Evolutionary conservation across 352 stramenopile species (phyloP), one percentile per base, ranked within the genome.

Genomic region (Albugo laibachii): DNA sequence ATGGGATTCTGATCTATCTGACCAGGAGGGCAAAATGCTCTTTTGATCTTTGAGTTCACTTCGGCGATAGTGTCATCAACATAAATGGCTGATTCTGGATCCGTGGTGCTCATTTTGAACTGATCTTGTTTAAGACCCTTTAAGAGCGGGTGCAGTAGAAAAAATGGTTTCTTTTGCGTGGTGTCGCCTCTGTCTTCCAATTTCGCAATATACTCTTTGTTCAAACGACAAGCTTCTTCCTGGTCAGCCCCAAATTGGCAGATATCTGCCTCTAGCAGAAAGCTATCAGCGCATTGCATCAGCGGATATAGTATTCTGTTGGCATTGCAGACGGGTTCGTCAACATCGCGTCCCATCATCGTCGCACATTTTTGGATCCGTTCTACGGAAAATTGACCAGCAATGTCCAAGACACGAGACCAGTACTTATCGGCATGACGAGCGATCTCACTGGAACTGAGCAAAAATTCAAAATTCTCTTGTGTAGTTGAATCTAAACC

Each of bases 61-160:
- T 97, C 88, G 5, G 87, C 83, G 13, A 63, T 65, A 13, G 80
- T 83, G 69, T 98, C 93, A 59, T 99, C 94, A 71, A 99, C 95
- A 64, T 98, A 99, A 54, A 99, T 96, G 24, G 85, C 84, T 40
- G 77, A 95, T 67, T 98, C 93, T 12, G 94, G 86, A 80, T 98
- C 93, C 42, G 83, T 96, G 65, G 97, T 98, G 59, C 71, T 96
- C 95, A 99, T 99, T 77, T 99, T 99, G 60, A 95, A 84, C 72
- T 99, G 94, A 13, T 96, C 95, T 61, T 97, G 92, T 69, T 98
- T 98, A 16, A 99, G 65, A 0, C 95, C 94, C 45, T 95, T 92
- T 18, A 99, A 71, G 83, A 99, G 95, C 55, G 97, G 94, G 72
- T 99, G 94, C 50, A 74, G 83, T 13, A 98, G 67, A 59, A 98